Base-by-base conservation (phyloP, 345 rosid genomes). In the Passiflora organensis region DNA sequence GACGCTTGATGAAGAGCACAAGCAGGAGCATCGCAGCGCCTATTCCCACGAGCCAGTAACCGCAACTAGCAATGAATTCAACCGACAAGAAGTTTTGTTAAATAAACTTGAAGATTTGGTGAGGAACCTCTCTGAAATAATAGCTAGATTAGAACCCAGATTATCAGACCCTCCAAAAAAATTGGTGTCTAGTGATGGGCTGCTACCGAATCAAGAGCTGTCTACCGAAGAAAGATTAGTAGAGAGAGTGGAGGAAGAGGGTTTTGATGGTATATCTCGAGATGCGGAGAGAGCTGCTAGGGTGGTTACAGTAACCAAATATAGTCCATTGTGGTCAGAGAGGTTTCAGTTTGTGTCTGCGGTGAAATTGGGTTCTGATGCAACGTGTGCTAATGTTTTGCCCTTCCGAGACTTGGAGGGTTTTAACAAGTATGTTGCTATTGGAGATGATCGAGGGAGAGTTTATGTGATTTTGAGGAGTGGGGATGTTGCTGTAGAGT, bases 241-340 rank as follows among this genome's bases (percentile, higher is more conserved):
- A 3, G 34, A 54, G 17, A 67, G 63, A 21, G 67, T 51, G 12
- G 58, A 41, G 25, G 79, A 68, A 49, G 67, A 63, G 32, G 32
- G 20, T 21, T 16, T 55, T 17, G 72, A 60, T 53, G 51, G 36
- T 20, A 65, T 43, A 25, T 6, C 47, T 28, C 44, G 45, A 51
- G 80, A 71, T 63, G 76, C 43, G 52, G 87, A 66, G 64, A 77
- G 71, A 69, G 62, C 53, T 10, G 75, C n/a, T n/a, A n/a, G 66
- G 42, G 69, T 76, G 9, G 73, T 72, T 65, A 74, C 91, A 0
- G 80, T 86, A 13, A 80, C 87, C 0, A 89, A 82, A 66, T 81
- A 74, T 64, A 84, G 85, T 66, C 91, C 83, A 37, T 73, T 79
- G 46, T 93, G 97, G 97, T 84, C 95, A 0, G 99, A 93, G 77